Base-by-base conservation (phyloP, 306 rosid species). In the Styphnolobium japonicum region DNA sequence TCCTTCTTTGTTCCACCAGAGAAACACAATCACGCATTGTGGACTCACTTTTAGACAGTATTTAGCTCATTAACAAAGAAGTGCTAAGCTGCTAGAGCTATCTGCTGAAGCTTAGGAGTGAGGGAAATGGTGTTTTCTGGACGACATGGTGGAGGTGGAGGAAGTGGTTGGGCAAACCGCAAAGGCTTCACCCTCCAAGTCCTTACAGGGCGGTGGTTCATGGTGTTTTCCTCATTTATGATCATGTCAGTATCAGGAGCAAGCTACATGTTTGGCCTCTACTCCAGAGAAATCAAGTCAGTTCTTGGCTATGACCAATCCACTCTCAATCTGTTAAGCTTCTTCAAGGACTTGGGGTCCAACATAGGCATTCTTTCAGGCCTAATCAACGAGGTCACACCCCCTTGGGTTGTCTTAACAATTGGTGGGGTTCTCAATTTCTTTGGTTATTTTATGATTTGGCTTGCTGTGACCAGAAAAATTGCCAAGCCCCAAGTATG, bases 241-340 rank as follows among this genome's bases (percentile, higher is more conserved):
- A 77, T 85, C 52, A 81, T 85, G 88, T 85, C 88, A 5, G 78
- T 77, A 4, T 77, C 85, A 1, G 88, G 88, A 61, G 88, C 87
- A 67, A 84, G 87, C 61, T 84, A 84, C 80, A 84, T 84, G 87
- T 84, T 84, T 52, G 70, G 69, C 4, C 80, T 85, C 0, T 85
- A 81, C 69, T 81, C 88, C 0, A 82, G 81, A 29, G 88, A 85
- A 37, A 85, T 85, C 48, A 85, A 85, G 9, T 81, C 71, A 45
- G 77, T 43, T 8, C 62, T 85, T 0, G 88, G 88, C 3, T 81
- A 85, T 69, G 88, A 85, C 60, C 85, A 85, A 42, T 49, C 85
- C 2, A 85, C 83, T 12, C 88, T 85, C 3, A 85, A 75, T 39
- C 81, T 85, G 33, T 25, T 85, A 46, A 77, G 85, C 46, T 85